A percentile compares a stretch with the other conserved stretches of the same genome.
Evolutionary conservation across 1,284 basidiomycete species (phyloP).

Genomic region (Microbotryum silenes-acaulis): DNA sequence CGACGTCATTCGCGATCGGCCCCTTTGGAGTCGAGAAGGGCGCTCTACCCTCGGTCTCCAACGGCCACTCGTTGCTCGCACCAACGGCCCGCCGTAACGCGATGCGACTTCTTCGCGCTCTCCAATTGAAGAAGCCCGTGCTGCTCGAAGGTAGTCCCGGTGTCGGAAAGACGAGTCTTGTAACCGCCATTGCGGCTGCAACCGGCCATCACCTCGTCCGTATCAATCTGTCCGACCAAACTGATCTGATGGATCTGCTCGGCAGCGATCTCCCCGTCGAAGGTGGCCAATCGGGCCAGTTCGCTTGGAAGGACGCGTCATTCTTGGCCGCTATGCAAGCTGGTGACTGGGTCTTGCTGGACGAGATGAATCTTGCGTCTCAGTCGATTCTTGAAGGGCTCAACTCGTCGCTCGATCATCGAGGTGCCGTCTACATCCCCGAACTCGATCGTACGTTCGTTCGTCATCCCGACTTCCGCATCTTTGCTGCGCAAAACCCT

Average conservation of each 20-base stretch:
- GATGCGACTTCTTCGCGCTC: constrained; percentile 80
- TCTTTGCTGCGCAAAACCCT: constrained; percentile 98
- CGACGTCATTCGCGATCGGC: constrained; percentile 56
- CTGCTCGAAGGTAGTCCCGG: constrained; percentile 96
- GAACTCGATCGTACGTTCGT: constrained; percentile 85
- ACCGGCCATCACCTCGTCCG: constrained; percentile 75
- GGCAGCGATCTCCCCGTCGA: constrained; percentile 95
- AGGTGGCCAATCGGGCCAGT: constrained; percentile 82
- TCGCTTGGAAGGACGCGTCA: constrained; percentile 95
- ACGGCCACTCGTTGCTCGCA: constrained; percentile 70
- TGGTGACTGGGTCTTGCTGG: constrained; percentile 92
- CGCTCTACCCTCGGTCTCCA: constrained; percentile 37
- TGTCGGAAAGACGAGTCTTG: constrained; percentile 96
- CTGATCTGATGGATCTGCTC: constrained; percentile 92
- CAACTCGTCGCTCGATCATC: constrained; percentile 93
- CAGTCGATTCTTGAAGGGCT: constrained; percentile 88
- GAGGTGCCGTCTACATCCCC: constrained; percentile 89
- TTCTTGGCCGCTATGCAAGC: constrained; percentile 87
- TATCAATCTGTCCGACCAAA: constrained; percentile 99
- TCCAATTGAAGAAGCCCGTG: constrained; percentile 84
- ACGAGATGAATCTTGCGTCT: constrained; percentile 53
- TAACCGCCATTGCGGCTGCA: constrained; percentile 76
- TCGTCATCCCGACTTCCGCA: constrained; percentile 83
- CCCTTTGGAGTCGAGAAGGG: constrained; percentile 67
- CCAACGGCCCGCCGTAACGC: constrained; percentile 85